Percentiles rank a stretch among this genome's conserved stretches.
Evolutionary conservation across 2,329 filamentous ascomycete species (phyloP).

Genomic region (Didymella segeticola): DNA sequence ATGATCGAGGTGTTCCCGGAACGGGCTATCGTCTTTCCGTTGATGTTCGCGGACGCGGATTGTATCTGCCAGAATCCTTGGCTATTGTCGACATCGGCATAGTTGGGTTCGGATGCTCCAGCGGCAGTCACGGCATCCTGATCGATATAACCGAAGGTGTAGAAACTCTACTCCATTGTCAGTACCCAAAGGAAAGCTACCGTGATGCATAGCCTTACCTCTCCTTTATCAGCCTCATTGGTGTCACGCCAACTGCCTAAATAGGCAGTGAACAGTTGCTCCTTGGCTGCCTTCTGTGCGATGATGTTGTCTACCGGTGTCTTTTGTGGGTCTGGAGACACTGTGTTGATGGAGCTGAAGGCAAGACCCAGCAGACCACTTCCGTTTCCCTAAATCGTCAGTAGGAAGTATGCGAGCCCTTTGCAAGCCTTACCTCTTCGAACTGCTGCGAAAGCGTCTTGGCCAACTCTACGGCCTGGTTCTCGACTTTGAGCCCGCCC

Average conservation of each 20-base stretch:
- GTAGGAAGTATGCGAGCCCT: not conserved
- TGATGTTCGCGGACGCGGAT: slow-evolving; percentile 59
- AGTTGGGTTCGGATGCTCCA: slow-evolving; percentile 62
- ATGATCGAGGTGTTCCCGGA: slow-evolving; percentile 55
- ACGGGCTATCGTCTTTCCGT: slow-evolving; percentile 42
- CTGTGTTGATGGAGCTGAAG: slow-evolving; percentile 69
- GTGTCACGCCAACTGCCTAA: slow-evolving; percentile 64
- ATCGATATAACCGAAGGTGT: slow-evolving; percentile 64
- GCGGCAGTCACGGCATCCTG: slow-evolving; percentile 47
- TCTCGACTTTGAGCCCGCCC: slow-evolving; percentile 66
- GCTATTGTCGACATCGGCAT: slow-evolving; percentile 60
- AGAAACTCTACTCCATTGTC: slow-evolving; percentile 37
- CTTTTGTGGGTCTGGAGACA: slow-evolving; percentile 60
- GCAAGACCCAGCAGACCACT: slow-evolving; percentile 74
- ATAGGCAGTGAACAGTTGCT: slow-evolving; percentile 66
- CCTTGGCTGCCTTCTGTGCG: slow-evolving; percentile 54
- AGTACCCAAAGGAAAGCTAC: not conserved
- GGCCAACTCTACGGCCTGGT: slow-evolving; percentile 71
- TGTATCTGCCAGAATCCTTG: slow-evolving; percentile 70
- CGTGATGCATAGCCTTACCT: slow-evolving; percentile 18
- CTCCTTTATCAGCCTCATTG: slow-evolving; percentile 51
- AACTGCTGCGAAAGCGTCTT: slow-evolving; percentile 66
- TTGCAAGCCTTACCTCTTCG: slow-evolving; percentile 35
- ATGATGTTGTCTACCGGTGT: slow-evolving; percentile 76
- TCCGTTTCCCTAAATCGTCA: slow-evolving; percentile 51